Evolutionary conservation across 148 eudicot genomes (phyloP).

Genomic region (Cornus controversa): DNA sequence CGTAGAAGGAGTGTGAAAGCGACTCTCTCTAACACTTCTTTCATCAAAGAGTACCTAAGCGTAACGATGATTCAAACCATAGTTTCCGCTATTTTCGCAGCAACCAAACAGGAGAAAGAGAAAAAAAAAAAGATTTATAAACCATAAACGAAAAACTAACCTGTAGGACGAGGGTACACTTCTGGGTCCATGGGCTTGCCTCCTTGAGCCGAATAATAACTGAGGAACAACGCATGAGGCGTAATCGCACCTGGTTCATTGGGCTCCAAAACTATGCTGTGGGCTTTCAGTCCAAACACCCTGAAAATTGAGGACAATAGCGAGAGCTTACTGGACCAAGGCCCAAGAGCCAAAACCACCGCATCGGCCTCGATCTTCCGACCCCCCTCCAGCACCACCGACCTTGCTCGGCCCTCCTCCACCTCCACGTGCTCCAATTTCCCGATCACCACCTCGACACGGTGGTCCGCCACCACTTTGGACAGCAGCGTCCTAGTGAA

Average conservation of each 20-base stretch:
- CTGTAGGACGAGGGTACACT: conserved; percentile 88
- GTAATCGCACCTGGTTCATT: conserved; percentile 50
- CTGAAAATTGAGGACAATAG: conserved; percentile 53
- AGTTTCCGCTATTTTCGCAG: not conserved
- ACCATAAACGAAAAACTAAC: conserved; percentile 22
- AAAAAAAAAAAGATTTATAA: no score
- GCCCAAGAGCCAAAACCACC: conserved; percentile 87
- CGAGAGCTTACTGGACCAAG: conserved; percentile 60
- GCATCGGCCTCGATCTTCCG: conserved; percentile 54
- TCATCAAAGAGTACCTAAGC: no score
- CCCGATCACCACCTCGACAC: conserved; percentile 70
- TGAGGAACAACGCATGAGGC: conserved; percentile 71
- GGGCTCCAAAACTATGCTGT: conserved; percentile 80
- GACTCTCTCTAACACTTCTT: no score
- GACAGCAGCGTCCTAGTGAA: conserved; percentile 57
- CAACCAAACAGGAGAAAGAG: not conserved
- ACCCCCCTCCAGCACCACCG: conserved; percentile 61
- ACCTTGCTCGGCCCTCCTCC: conserved; percentile 29
- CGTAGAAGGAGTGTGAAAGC: no score
- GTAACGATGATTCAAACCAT: no score
- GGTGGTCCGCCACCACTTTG: conserved; percentile 62
- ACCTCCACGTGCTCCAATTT: conserved; percentile 51
- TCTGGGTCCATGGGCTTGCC: conserved; percentile 76
- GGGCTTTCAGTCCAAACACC: conserved; percentile 79
- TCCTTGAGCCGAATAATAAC: conserved; percentile 50